A percentile compares a stretch with the other conserved stretches of the same genome.
These are phyloP conservation scores for Antarctomyces pellizariae DNA, from an alignment of 495 filamentous ascomycete species.

Conservation along the genomic window DNA sequence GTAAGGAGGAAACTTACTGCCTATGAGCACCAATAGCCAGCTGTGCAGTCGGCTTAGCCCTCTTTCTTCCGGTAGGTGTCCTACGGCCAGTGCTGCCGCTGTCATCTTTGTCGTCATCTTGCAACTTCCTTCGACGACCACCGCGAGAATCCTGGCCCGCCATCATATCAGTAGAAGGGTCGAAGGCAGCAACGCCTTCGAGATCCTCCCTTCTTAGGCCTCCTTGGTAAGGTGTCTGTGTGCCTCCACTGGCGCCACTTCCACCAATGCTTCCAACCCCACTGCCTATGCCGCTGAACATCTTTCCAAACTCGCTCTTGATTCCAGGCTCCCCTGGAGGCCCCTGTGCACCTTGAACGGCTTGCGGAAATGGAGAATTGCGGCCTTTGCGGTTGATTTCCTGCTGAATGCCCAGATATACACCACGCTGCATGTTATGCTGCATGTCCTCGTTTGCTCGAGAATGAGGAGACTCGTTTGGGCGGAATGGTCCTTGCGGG, in stretches of 20 bases:
- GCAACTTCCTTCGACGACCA: slow-evolving; percentile 33
- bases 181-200: slow-evolving; percentile 15
- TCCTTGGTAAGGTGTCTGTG: slow-evolving; percentile 19
- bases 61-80: slow-evolving; percentile 31
- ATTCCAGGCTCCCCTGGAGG: slow-evolving; percentile 61
- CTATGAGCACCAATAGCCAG: too few species aligned
- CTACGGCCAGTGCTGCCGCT: slow-evolving; percentile 30
- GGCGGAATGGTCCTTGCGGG: slow-evolving; percentile 14
- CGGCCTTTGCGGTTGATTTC: slow-evolving; percentile 42
- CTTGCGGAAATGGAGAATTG: slow-evolving; percentile 65
- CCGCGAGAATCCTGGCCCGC: slow-evolving; percentile 18
- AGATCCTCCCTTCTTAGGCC: slow-evolving; percentile 22
- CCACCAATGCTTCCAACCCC: slow-evolving; percentile 42
- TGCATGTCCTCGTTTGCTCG: slow-evolving; percentile 35
- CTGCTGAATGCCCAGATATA: slow-evolving; percentile 31
- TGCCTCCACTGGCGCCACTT: slow-evolving; percentile 24
- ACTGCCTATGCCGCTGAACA: slow-evolving; percentile 79
- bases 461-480: slow-evolving; percentile 26
- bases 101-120: slow-evolving; percentile 31
- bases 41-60: too few species aligned
- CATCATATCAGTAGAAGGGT: slow-evolving; percentile 14
- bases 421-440: slow-evolving; percentile 19
- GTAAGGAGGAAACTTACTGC: slow-evolving; percentile 22
- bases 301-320: slow-evolving; percentile 76
- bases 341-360: slow-evolving; percentile 76